These are phyloP conservation scores for Plasmopara muralis DNA, from an alignment of 352 stramenopile genomes.

Conservation along the genomic window DNA sequence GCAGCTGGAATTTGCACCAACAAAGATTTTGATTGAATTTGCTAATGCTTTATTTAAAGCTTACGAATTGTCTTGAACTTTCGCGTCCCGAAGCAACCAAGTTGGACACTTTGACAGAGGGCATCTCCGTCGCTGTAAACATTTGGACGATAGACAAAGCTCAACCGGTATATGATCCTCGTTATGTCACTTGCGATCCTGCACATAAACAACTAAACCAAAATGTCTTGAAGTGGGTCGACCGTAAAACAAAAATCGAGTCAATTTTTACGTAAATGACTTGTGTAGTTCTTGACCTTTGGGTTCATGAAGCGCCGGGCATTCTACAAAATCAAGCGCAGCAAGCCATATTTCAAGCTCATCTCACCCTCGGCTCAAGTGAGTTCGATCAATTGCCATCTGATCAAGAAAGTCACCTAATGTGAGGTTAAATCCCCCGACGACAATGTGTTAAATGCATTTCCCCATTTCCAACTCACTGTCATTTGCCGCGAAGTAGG, in stretches of 20 bases:
- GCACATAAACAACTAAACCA: conserved; percentile 5
- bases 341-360: too few species aligned
- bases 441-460: too few species aligned
- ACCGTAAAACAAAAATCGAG: conserved; percentile 17
- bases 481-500: too few species aligned
- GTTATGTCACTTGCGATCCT: conserved; percentile 11
- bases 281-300: conserved; percentile 5
- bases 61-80: not conserved
- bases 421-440: too few species aligned
- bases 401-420: too few species aligned
- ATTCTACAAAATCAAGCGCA: conserved; percentile 5
- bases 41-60: too few species aligned
- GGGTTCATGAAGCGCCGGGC: conserved; percentile 12
- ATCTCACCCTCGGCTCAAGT: too few species aligned
- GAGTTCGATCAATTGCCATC: too few species aligned
- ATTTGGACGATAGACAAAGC: too few species aligned
- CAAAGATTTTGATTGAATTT: conserved; percentile 4
- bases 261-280: conserved; percentile 5
- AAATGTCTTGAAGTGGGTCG: conserved; percentile 7
- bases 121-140: too few species aligned
- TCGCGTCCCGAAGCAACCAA: conserved; percentile 3
- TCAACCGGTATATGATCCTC: conserved; percentile 10
- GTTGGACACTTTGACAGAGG: conserved; percentile 2
- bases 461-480: too few species aligned
- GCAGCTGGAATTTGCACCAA: conserved; percentile 6